phyloP scores from a whole-genome alignment of 2,329 filamentous ascomycete species.

The Fusarium sp. region DNA sequence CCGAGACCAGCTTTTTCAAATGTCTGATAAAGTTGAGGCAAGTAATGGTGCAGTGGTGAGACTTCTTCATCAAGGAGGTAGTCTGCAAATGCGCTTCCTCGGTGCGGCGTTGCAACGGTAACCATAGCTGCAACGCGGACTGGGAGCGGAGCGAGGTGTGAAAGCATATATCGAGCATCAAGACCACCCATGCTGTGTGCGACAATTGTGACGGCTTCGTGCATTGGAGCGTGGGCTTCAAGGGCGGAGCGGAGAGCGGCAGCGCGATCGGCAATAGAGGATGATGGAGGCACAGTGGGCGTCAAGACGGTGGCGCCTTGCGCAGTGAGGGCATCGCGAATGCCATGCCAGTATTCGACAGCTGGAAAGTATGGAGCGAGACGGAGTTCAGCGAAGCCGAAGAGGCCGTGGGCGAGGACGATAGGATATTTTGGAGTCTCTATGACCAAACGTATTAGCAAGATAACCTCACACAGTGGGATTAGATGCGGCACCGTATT shows the following conservation, averaged over 20 bases:
- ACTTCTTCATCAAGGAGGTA: slow-evolving; percentile 56
- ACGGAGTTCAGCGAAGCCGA: slow-evolving; percentile 69
- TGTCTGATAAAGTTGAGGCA: slow-evolving; percentile 65
- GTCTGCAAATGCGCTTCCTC: slow-evolving; percentile 66
- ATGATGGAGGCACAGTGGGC: slow-evolving; percentile 69
- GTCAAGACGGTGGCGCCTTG: slow-evolving; percentile 67
- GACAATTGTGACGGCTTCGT: slow-evolving; percentile 75
- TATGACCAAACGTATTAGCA: slow-evolving; percentile 39
- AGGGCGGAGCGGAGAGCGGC: slow-evolving; percentile 66
- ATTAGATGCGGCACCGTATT: slow-evolving; percentile 51
- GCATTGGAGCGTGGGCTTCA: slow-evolving; percentile 50
- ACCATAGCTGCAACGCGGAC: slow-evolving; percentile 62
- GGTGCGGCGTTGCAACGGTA: slow-evolving; percentile 65
- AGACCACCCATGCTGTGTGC: slow-evolving; percentile 76
- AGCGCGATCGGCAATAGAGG: slow-evolving; percentile 69
- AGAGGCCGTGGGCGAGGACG: slow-evolving; percentile 71
- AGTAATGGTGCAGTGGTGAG: slow-evolving; percentile 53
- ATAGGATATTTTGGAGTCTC: slow-evolving; percentile 69
- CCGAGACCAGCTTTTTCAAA: slow-evolving; percentile 63
- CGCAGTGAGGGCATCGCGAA: slow-evolving; percentile 64
- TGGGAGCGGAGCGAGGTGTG: slow-evolving; percentile 58
- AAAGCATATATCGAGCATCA: slow-evolving; percentile 73
- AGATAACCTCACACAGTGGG: too few species aligned
- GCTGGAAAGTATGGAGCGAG: slow-evolving; percentile 62
- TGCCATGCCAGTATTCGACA: slow-evolving; percentile 73